Percentiles rank a stretch among this genome's conserved stretches.
Evolutionary conservation across 2,329 filamentous ascomycete genomes (phyloP).

Genomic region (Botrytis fragariae): DNA sequence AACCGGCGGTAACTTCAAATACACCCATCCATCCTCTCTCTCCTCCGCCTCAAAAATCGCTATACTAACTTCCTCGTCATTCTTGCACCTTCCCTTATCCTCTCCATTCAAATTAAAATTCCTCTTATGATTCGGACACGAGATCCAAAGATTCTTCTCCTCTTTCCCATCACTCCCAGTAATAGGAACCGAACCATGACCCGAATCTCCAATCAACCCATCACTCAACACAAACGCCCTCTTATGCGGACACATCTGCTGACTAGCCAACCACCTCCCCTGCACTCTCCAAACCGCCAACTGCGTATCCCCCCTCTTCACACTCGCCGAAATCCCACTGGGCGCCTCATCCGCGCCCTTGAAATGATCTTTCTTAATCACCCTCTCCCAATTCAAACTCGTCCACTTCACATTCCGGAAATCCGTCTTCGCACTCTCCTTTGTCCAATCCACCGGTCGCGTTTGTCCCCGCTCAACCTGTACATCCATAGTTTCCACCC

Average conservation of each 20-base stretch:
- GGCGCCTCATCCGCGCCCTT: slow-evolving; percentile 58
- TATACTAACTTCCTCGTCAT: slow-evolving; percentile 72
- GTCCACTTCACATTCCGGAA: slow-evolving; percentile 70
- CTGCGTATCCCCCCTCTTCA: slow-evolving; percentile 88
- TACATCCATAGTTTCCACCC: slow-evolving; percentile 64
- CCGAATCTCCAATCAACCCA: slow-evolving; percentile 65
- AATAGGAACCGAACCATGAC: not conserved
- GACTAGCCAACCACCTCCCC: slow-evolving; percentile 78
- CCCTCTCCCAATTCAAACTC: slow-evolving; percentile 71
- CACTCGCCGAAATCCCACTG: slow-evolving; percentile 70
- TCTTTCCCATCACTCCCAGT: not conserved
- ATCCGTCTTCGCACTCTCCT: slow-evolving; percentile 63
- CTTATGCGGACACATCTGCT: slow-evolving; percentile 95
- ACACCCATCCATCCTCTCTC: slow-evolving; percentile 72
- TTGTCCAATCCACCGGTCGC: slow-evolving; percentile 75
- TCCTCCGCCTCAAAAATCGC: slow-evolving; percentile 79
- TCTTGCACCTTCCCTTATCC: slow-evolving; percentile 67
- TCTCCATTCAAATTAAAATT: slow-evolving; percentile 75
- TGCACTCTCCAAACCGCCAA: slow-evolving; percentile 81
- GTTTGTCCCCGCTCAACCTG: slow-evolving; percentile 67
- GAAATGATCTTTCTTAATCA: slow-evolving; percentile 71
- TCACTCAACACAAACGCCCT: slow-evolving; percentile 86
- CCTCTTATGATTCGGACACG: slow-evolving; percentile 84
- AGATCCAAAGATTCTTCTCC: slow-evolving; percentile 70
- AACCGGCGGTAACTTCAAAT: slow-evolving; percentile 75